Conservation (phyloP, 495 filamentous ascomycete species). For the Cryomyces antarcticus region DNA sequence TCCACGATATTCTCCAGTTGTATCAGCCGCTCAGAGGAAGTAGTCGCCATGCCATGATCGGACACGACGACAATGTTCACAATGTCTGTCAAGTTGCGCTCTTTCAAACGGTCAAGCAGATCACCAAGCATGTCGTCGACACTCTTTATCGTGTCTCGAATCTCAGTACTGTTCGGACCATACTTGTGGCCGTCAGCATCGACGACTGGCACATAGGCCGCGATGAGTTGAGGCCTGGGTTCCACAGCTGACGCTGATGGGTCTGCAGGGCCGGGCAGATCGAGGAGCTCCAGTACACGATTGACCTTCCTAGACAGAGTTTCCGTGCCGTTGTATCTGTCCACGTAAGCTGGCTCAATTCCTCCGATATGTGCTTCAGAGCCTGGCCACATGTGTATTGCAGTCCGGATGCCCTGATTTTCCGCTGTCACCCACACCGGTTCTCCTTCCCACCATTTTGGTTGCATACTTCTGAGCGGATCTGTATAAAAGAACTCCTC, state of each 20-base stretch:
- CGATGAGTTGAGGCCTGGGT: constrained; percentile 67
- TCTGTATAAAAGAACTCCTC: constrained; percentile 81
- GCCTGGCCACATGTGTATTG: constrained; percentile 97
- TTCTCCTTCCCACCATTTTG: constrained; percentile 87
- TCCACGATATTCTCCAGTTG: constrained; percentile 88
- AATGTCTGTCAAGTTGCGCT: constrained; percentile 65
- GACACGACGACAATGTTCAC: constrained; percentile 97
- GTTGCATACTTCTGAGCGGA: constrained; percentile 44
- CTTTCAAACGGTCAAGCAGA: constrained; percentile 56
- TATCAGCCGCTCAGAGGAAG: constrained; percentile 57
- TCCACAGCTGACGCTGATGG: constrained; percentile 11
- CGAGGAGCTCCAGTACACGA: constrained; percentile 58
- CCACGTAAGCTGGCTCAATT: constrained; percentile 52
- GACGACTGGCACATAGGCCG: constrained; percentile 83
- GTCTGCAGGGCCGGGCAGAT: constrained; percentile 50
- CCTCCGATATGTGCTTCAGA: constrained; percentile 60
- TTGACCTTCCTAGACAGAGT: constrained; percentile 49
- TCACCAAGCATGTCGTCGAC: constrained; percentile 63
- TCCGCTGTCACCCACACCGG: constrained; percentile 90
- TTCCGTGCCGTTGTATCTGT: constrained; percentile 68
- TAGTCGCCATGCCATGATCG: constrained; percentile 96
- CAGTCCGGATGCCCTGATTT: constrained; percentile 47
- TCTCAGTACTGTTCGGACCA: constrained; percentile 88
- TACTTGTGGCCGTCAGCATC: constrained; percentile 70
- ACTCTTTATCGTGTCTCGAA: constrained; percentile 44